Evolutionary conservation across 257 asterid genomes (phyloP), one percentile per base, ranked within the genome.

Genomic region (Ilex asprella): DNA sequence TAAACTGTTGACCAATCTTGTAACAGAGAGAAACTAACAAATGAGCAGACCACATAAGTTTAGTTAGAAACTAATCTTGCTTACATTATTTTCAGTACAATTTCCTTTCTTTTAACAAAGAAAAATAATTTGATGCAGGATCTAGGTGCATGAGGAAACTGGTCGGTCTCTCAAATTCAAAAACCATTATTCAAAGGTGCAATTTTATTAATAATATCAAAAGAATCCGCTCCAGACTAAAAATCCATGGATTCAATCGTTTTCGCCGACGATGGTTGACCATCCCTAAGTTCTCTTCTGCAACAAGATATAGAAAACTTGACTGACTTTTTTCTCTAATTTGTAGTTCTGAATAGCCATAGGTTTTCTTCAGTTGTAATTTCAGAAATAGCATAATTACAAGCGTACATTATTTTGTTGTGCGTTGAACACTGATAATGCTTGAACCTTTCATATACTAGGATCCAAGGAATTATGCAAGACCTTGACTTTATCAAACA

Each of bases 191-290:
- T 68, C 67, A 77, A 50, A 81, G 77, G 62, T 29, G 64, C 10
- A 66, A 78, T 53, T 74, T 91, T 62, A 59, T 60, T 49, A 82
- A 69, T 30, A 88, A 78, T 78, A 56, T 82, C 63, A 88, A 79
- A 73, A 67, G 91, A 63, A 73, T 91, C 12, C 85, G 80, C 13
- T 86, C 82, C 8, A 79, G 95, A 78, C 72, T 91, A 69, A 91
- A 79, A 73, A 86, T 88, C 56, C 87, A 73, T 15, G 70, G 88
- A 70, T 82, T 90, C 64, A 60, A 69, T 63, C 80, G 81, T 46
- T 76, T 90, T 32, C 77, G 68, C 35, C 75, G 75, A 60, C 81
- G 72, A 55, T 82, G 96, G 89, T 71, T 84, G 55, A 73, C 54
- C 35, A 60, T 86, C 56, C 83, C 94, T 21, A 81, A 41, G 59